Percentiles rank a stretch among this genome's conserved stretches.
These are phyloP conservation scores for Mycosphaerella sp. DNA, from an alignment of 2,329 filamentous ascomycete species.

Conservation along the genomic window DNA sequence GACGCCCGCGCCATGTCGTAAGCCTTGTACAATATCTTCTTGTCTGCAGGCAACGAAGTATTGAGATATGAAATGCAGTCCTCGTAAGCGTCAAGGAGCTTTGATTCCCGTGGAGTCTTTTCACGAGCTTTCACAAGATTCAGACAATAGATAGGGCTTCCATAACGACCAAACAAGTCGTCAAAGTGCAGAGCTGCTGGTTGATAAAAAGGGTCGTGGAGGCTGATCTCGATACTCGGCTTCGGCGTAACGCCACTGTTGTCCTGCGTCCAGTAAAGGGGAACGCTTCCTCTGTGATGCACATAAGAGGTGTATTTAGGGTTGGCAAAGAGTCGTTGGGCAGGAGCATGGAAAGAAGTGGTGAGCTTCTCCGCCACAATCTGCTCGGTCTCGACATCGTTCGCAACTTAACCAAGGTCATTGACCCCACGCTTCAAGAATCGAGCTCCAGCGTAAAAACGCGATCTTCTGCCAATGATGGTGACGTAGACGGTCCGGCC, in stretches of 20 bases:
- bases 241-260: constrained; percentile 93
- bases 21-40: constrained; percentile 86
- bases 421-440: constrained; percentile 94
- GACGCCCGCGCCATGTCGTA: constrained; percentile 98
- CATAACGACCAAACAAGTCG: constrained; percentile 87
- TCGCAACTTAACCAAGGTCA: constrained; percentile 90
- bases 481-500: constrained; percentile 86
- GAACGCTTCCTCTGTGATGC: constrained; percentile 93
- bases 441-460: constrained; percentile 87
- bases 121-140: constrained; percentile 85
- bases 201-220: constrained; percentile 94
- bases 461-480: constrained; percentile 83
- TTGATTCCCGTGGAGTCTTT: constrained; percentile 82
- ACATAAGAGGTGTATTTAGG: constrained; percentile 94
- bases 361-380: constrained; percentile 92
- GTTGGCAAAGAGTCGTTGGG: constrained; percentile 75
- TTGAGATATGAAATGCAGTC: constrained; percentile 87
- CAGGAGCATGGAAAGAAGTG: constrained; percentile 91
- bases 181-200: constrained; percentile 93
- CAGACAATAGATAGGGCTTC: constrained; percentile 81
- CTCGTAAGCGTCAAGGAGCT: constrained; percentile 80
- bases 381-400: constrained; percentile 98
- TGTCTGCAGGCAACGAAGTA: constrained; percentile 75
- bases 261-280: constrained; percentile 95
- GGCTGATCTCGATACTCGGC: constrained; percentile 87